Base-by-base conservation (phyloP, 106 monocot genomes). In the Phalaenopsis equestris region DNA sequence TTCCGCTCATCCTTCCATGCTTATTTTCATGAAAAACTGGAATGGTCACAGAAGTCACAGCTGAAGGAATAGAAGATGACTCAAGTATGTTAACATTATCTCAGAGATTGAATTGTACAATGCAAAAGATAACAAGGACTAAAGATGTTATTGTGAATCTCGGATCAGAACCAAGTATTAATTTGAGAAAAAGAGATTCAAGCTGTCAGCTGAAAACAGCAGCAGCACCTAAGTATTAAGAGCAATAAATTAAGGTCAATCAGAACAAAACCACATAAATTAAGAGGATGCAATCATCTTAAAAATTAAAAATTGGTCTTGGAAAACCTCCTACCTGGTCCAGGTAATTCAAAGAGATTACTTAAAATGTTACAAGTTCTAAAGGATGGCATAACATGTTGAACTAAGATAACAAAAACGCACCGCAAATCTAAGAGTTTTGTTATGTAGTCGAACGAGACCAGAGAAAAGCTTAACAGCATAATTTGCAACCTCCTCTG, bases 401-500 rank as follows among this genome's bases (percentile, higher is more conserved):
- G 41, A 78, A 76, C 64, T 0, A 49, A 79, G 76, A 81, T 56
- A 80, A 76, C 75, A 49, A 82, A 61, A 70, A 90, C 96, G 83
- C 86, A 97, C 96, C 94, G 82, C 90, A 82, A 97, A 97, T 85
- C 84, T 97, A 79, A 92, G 84, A 15, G 81, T 83, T 87, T 81
- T 93, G 83, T 88, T 89, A 83, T 88, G 65, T 23, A 97, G 94
- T 18, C 90, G 83, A 82, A 97, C 92, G 81, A 97, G 87, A 61
- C 96, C 96, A 42, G 90, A 90, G 83, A 97, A 97, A 55, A 97
- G 86, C 72, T 57, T 90, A 78, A 97, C 85, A 72, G 96, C 94
- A 87, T 97, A 97, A 4, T 92, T 80, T 41, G 96, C 94, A 76
- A 92, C 92, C 88, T 94, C 94, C 77, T 90, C 90, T 0, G 89